Percentiles rank a stretch among this genome's conserved stretches.
These are phyloP conservation scores for Asterochloris erici DNA, from an alignment of 139 green algal species.

Conservation along the genomic window DNA sequence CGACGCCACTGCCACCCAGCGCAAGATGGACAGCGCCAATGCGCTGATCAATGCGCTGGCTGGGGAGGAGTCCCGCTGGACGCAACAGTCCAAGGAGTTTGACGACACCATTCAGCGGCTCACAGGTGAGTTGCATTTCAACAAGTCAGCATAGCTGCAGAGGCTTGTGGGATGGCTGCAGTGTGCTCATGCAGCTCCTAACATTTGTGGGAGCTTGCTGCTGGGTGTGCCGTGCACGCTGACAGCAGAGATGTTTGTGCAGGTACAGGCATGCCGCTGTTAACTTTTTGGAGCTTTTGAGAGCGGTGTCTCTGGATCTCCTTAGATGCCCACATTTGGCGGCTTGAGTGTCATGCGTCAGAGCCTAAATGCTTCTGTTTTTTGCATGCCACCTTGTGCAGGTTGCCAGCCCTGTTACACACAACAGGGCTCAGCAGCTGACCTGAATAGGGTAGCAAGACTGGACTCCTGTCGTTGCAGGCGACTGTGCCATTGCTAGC, in stretches of 20 bases:
- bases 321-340: too few relatives aligned
- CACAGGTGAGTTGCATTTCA: slow-evolving; percentile 63
- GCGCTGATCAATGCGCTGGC: slow-evolving; percentile 84
- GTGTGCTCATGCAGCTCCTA: too few relatives aligned
- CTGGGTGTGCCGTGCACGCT: too few relatives aligned
- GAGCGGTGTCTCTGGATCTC: background rate
- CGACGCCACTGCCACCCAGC: slow-evolving; percentile 79
- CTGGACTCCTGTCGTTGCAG: background rate
- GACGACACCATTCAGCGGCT: slow-evolving; percentile 77
- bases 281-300: background rate
- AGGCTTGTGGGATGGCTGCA: too few relatives aligned
- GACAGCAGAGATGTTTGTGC: too few relatives aligned
- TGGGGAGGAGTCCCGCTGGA: slow-evolving; percentile 93
- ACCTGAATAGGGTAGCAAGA: background rate
- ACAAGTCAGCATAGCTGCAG: too few relatives aligned
- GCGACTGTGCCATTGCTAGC: slow-evolving; percentile 73
- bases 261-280: too few relatives aligned
- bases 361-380: too few relatives aligned
- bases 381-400: too few relatives aligned
- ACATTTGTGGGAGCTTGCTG: too few relatives aligned
- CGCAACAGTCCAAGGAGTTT: slow-evolving; percentile 82
- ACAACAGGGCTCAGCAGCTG: background rate
- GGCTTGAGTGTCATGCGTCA: too few relatives aligned
- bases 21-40: slow-evolving; percentile 88
- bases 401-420: too few relatives aligned